Percentiles rank a stretch among this genome's conserved stretches.
Evolutionary conservation across 768 basidiomycete species (phyloP).

Genomic region (Lenzites betulinus): DNA sequence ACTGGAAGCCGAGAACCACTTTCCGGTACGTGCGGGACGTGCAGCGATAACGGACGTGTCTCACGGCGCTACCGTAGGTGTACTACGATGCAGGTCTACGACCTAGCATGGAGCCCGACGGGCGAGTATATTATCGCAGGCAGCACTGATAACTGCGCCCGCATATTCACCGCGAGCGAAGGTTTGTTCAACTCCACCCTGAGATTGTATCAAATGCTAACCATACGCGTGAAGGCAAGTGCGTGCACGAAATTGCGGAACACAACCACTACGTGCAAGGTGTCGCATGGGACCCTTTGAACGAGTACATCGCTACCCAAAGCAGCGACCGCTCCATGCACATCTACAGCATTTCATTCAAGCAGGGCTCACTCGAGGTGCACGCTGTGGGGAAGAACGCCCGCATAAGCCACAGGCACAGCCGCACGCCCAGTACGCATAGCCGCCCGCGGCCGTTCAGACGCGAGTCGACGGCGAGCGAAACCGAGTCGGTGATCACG

Average conservation of each 20-base stretch:
- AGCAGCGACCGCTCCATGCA: slow-evolving; percentile 97
- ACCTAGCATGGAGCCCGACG: slow-evolving; percentile 95
- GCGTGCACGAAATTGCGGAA: slow-evolving; percentile 87
- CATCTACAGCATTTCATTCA: slow-evolving; percentile 81
- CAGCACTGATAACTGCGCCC: slow-evolving; percentile 92
- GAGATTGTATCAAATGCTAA: not conserved
- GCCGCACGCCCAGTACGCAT: slow-evolving; percentile 64
- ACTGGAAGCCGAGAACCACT: slow-evolving; percentile 88
- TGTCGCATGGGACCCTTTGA: slow-evolving; percentile 97
- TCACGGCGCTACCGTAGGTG: slow-evolving; percentile 45
- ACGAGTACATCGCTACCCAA: slow-evolving; percentile 97
- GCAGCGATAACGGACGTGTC: not conserved
- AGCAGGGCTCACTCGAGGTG: slow-evolving; percentile 82
- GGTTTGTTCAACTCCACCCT: slow-evolving; percentile 44
- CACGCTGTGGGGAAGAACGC: slow-evolving; percentile 91
- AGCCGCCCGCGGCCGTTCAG: slow-evolving; percentile 63
- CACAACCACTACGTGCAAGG: slow-evolving; percentile 98
- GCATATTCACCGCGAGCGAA: slow-evolving; percentile 75
- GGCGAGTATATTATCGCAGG: slow-evolving; percentile 96
- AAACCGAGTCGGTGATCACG: slow-evolving; percentile 63
- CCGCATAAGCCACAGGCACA: slow-evolving; percentile 69
- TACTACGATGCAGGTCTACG: slow-evolving; percentile 95
- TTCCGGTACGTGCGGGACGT: slow-evolving; percentile 57
- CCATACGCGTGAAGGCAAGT: slow-evolving; percentile 59
- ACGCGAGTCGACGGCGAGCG: slow-evolving; percentile 75